Evolutionary conservation across 345 rosid genomes (phyloP).

Genomic region (Linum trigynum): DNA sequence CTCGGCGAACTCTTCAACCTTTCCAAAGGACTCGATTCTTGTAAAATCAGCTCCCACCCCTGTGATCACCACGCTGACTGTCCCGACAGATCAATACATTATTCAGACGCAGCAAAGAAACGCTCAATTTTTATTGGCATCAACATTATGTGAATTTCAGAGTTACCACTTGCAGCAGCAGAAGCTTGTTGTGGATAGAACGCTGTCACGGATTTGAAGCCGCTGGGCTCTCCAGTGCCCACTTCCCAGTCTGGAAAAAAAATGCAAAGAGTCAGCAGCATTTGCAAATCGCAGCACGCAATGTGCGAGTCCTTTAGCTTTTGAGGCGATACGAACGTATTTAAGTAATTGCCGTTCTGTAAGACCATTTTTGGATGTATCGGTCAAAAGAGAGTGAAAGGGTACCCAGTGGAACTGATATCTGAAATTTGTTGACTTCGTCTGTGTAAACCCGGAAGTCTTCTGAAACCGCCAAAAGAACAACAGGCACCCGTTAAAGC

Average conservation of each 20-base stretch:
- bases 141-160: too few species aligned
- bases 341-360: too few species aligned
- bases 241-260: constrained; percentile 61
- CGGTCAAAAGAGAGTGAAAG: background rate
- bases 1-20: constrained; percentile 84
- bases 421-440: constrained; percentile 69
- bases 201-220: constrained; percentile 79
- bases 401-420: constrained; percentile 70
- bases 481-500: background rate
- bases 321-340: too few species aligned
- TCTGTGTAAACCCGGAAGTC: constrained; percentile 54
- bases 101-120: background rate
- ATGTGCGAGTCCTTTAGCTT: background rate
- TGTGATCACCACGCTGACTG: constrained; percentile 62
- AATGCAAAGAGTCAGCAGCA: background rate
- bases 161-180: constrained; percentile 47
- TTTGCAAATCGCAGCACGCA: too few species aligned
- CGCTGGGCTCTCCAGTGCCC: constrained; percentile 59
- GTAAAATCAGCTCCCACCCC: constrained; percentile 95
- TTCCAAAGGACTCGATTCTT: constrained; percentile 84
- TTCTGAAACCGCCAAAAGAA: constrained; percentile 18
- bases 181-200: constrained; percentile 62
- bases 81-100: background rate
- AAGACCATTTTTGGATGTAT: too few species aligned
- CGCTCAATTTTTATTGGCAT: too few species aligned